Evolutionary conservation across 2,329 filamentous ascomycete genomes (phyloP), one percentile per base, ranked within the genome.

Genomic region (Fusarium sp.): DNA sequence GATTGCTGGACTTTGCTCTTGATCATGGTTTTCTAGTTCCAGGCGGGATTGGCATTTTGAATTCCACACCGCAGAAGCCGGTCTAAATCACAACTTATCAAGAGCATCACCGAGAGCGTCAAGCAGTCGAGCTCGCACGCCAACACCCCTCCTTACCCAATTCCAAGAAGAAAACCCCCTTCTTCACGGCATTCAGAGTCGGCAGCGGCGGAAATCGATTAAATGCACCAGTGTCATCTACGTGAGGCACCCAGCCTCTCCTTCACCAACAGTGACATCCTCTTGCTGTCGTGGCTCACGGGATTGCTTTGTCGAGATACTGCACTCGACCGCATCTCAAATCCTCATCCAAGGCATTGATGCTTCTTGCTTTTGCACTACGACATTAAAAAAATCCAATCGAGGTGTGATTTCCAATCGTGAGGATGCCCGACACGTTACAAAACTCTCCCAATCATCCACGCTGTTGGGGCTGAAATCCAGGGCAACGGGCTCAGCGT

Each of bases 381-480:
- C 57, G 2, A 31, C 36, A 20, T 60, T 14, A 27, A 13, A 20
- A 29, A 31, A 52, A 54, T 31, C 47, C 25, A 22, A 42, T 22
- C 18, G 8, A n/a, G 57, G 29, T 29, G 22, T 20, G 35, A 31
- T 42, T 52, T 31, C 60, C 22, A 63, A 63, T 54, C 27, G 25
- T 50, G 42, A 57, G 40, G 42, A 54, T 29, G 29, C 18, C 42
- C 54, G 40, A 10, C 31, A 20, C 58, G 56, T 40, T 64, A 25
- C 25, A 31, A 31, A 58, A 14, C 11, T 16, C 10, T 40, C 38
- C n/a, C 13, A 6, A 35, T 38, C 40, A 64, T 20, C 35, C 50
- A 31, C 8, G 25, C 62, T 56, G 45, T 63, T 50, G 50, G 62
- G 67, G 50, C 38, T 63, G 50, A 63, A 71, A 60, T 68, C 63